Evolutionary conservation across 352 stramenopile genomes (phyloP), one percentile per base, ranked within the genome.

Genomic region (Ophiocytium majus): DNA sequence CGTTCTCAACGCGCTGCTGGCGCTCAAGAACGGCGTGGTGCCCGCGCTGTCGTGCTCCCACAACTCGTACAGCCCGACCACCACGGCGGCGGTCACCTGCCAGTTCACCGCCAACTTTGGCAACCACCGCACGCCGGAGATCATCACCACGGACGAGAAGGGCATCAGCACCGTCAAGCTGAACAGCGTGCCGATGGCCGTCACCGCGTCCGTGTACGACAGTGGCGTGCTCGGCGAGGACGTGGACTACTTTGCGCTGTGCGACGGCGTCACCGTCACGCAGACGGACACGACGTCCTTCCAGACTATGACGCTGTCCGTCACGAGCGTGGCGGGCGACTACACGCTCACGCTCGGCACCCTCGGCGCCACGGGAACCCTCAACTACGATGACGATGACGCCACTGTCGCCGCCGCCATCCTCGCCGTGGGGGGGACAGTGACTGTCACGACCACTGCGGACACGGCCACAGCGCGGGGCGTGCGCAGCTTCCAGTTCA

Each of bases 111-210:
- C 84, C 17, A 93, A 92, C 78, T 89, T 89, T 50, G 91, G 91
- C 0, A 43, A 84, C 32, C 89, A 92, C 75, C 86, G 86, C 80
- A 76, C 90, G 19, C 81, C 92, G 80, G 91, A 93, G 79, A 88
- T 93, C 74, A 81, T 92, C 64, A 75, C 86, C 37, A 89, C 91
- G 64, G 87, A 93, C 35, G 91, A 93, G 86, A 89, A 89, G 79
- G 88, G 88, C 31, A 89, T 89, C 63, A 9, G 89, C 31, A 92
- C 90, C 76, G 76, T 93, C 75, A 86, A 57, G 49, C n/a, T n/a
- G n/a, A n/a, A n/a, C n/a, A n/a, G n/a, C n/a, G 43, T 64, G n/a
- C 79, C 80, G 43, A 86, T 85, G 34, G 84, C 36, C 9, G 50
- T 66, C 50, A 63, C 86, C 23, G 82, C 84, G 0, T 90, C 86